Conservation (phyloP, 495 filamentous ascomycete genomes). For the Penicillium silybi region DNA sequence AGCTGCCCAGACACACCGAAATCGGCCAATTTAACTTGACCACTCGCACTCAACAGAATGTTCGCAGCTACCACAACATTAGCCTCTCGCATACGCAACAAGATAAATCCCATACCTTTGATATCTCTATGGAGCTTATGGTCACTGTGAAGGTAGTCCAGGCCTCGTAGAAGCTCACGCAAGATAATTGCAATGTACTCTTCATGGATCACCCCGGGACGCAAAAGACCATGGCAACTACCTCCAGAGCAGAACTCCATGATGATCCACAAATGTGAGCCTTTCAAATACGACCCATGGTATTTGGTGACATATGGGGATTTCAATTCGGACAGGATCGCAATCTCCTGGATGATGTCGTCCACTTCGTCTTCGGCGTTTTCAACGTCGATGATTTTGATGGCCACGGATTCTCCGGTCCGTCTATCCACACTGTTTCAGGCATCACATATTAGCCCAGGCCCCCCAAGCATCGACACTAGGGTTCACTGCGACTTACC, state of each 20-base stretch:
- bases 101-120: constrained; percentile 61
- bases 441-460: background rate
- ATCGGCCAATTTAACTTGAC: constrained; percentile 95
- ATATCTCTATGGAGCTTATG: constrained; percentile 97
- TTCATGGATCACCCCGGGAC: constrained; percentile 86
- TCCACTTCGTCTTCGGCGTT: constrained; percentile 98
- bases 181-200: constrained; percentile 94
- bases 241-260: constrained; percentile 96
- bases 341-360: constrained; percentile 98
- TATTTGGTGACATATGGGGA: constrained; percentile 96
- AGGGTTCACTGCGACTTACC: constrained; percentile 45
- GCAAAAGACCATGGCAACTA: constrained; percentile 86
- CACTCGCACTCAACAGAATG: constrained; percentile 77
- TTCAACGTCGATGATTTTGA: constrained; percentile 97
- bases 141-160: constrained; percentile 91
- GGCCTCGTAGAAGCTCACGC: constrained; percentile 78
- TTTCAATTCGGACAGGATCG: constrained; percentile 88
- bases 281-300: constrained; percentile 91
- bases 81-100: constrained; percentile 6
- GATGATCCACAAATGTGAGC: constrained; percentile 95
- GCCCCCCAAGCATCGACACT: background rate
- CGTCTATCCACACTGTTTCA: constrained; percentile 69
- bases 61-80: constrained; percentile 68
- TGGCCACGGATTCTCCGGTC: constrained; percentile 81
- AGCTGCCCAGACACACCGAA: constrained; percentile 97